Evolutionary conservation across 73 alveolate species (phyloP).

Genomic region (Paraurostyla sp.): DNA sequence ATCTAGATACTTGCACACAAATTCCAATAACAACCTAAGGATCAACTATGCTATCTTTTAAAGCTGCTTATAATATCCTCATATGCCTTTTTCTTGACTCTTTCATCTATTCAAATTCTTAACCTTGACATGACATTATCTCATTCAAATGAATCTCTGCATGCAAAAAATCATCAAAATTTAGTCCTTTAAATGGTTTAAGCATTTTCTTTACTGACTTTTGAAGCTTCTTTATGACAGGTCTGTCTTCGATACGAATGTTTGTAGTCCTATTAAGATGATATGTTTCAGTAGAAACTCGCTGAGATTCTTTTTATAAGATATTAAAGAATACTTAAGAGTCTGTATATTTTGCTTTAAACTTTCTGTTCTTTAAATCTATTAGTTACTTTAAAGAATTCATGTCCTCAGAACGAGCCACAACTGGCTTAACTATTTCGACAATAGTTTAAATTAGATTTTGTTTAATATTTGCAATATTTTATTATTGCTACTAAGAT

Average conservation of each 20-base stretch:
- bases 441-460: background rate
- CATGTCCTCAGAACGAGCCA: slow-evolving; percentile 37
- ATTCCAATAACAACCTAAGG: slow-evolving; percentile 27
- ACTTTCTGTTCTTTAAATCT: slow-evolving; percentile 12
- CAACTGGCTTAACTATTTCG: slow-evolving; percentile 36
- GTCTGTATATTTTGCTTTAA: slow-evolving; percentile 49
- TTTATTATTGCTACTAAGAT: background rate
- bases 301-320: slow-evolving; percentile 2
- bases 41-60: slow-evolving; percentile 33
- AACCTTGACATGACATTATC: background rate
- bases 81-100: slow-evolving; percentile 47
- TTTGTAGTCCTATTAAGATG: slow-evolving; percentile 37
- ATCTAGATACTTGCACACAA: slow-evolving; percentile 29
- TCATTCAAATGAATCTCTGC: slow-evolving; percentile 48
- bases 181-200: slow-evolving; percentile 48
- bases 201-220: slow-evolving; percentile 43
- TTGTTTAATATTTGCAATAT: background rate
- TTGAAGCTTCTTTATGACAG: slow-evolving; percentile 20
- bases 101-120: slow-evolving; percentile 11
- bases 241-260: slow-evolving; percentile 36
- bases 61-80: slow-evolving; percentile 47
- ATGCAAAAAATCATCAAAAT: slow-evolving; percentile 41
- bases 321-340: slow-evolving; percentile 30
- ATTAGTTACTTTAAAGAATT: background rate
- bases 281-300: slow-evolving; percentile 2